Evolutionary conservation across 176 grass and related monocot genomes (phyloP).

Genomic region (Chrysopogon serrulatus): DNA sequence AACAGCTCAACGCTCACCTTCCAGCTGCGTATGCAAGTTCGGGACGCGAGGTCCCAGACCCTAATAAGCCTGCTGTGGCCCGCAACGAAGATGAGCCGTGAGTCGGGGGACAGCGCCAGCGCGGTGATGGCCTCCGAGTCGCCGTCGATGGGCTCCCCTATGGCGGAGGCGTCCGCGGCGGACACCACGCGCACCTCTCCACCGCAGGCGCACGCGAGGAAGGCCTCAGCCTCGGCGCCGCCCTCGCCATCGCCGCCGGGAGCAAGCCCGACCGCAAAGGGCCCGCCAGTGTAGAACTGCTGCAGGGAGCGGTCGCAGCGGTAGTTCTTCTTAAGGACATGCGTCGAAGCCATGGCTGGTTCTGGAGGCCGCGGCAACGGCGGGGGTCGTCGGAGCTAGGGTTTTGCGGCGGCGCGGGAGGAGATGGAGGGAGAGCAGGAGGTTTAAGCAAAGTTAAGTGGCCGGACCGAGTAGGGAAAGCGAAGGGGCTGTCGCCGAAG

Average conservation of each 20-base stretch:
- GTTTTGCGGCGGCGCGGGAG: conserved; percentile 33
- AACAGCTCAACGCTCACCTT: conserved; percentile 43
- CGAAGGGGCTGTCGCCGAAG: not conserved
- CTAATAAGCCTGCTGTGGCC: conserved; percentile 74
- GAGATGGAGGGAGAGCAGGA: not conserved
- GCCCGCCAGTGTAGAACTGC: conserved; percentile 87
- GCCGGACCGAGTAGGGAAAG: not conserved
- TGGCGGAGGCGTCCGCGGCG: conserved; percentile 48
- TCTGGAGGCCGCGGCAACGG: not conserved
- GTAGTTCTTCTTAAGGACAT: conserved; percentile 63
- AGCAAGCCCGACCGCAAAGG: conserved; percentile 53
- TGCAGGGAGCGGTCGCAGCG: conserved; percentile 64
- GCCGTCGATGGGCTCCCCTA: conserved; percentile 41
- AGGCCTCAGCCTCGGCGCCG: conserved; percentile 47
- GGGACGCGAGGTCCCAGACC: conserved; percentile 80
- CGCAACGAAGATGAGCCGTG: conserved; percentile 65
- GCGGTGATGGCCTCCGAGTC: conserved; percentile 65
- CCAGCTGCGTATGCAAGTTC: conserved; percentile 84
- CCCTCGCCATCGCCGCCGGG: conserved; percentile 25
- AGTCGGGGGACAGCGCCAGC: conserved; percentile 62
- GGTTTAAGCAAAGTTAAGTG: conserved; percentile 28
- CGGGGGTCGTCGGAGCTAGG: conserved; percentile 13
- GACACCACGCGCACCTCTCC: conserved; percentile 67
- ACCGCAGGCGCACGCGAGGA: conserved; percentile 85
- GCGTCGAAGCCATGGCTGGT: conserved; percentile 16